Evolutionary conservation across 768 basidiomycete genomes (phyloP).

Genomic region (Suillus brevipes): DNA sequence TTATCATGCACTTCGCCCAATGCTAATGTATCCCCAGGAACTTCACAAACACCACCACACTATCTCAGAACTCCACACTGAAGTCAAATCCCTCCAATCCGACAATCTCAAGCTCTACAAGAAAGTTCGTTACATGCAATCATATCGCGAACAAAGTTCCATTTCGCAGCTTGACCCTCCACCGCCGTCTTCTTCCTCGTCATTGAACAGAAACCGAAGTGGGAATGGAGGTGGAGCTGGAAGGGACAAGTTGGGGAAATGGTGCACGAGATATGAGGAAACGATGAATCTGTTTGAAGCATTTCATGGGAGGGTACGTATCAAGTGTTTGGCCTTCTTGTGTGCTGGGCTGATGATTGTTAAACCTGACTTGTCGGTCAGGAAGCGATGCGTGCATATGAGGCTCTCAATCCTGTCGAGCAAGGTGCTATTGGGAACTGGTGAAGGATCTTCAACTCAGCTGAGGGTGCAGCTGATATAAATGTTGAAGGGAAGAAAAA

Average conservation of each 20-base stretch:
- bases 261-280: constrained; percentile 91
- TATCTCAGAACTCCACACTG: constrained; percentile 90
- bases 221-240: constrained; percentile 37
- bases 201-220: constrained; percentile 37
- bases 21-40: constrained; percentile 51
- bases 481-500: no score
- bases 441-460: no score
- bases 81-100: constrained; percentile 87
- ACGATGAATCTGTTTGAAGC: constrained; percentile 98
- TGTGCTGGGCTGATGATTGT: no score
- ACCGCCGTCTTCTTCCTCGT: constrained; percentile 37
- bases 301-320: constrained; percentile 88
- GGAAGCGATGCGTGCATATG: no score
- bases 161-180: constrained; percentile 71
- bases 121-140: constrained; percentile 98
- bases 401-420: no score
- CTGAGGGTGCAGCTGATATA: no score
- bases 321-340: background rate
- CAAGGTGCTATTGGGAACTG: no score
- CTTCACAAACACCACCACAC: constrained; percentile 92
- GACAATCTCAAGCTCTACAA: constrained; percentile 99
- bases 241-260: constrained; percentile 82
- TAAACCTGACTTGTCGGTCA: no score
- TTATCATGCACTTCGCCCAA: background rate
- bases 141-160: constrained; percentile 77